Conservation (phyloP, 2,329 filamentous ascomycete species). For the Emmonsia crescens region DNA sequence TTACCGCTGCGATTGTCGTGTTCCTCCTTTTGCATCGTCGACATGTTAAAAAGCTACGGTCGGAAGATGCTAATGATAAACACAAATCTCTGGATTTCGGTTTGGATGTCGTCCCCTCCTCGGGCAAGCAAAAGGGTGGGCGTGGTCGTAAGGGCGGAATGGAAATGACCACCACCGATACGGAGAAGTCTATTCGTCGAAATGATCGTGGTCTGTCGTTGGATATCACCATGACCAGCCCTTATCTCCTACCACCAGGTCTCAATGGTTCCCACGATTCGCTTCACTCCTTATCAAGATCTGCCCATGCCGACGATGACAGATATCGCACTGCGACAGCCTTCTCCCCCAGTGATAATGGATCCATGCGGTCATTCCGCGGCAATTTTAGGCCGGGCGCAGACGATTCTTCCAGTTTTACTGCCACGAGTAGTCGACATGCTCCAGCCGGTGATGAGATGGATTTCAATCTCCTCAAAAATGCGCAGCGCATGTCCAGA, state of each 20-base stretch:
- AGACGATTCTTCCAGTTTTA: slow-evolving; percentile 43
- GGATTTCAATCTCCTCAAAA: slow-evolving; percentile 43
- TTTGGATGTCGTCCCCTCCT: slow-evolving; percentile 44
- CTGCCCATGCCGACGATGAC: slow-evolving; percentile 64
- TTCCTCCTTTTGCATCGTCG: slow-evolving; percentile 70
- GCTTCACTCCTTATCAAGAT: slow-evolving; percentile 70
- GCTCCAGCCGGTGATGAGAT: slow-evolving; percentile 32
- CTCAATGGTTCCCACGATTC: slow-evolving; percentile 74
- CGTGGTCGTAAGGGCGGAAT: slow-evolving; percentile 32
- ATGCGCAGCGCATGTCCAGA: slow-evolving; percentile 49
- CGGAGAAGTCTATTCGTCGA: slow-evolving; percentile 30
- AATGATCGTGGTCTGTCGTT: slow-evolving; percentile 45
- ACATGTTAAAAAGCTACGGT: slow-evolving; percentile 57
- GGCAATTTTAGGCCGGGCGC: slow-evolving; percentile 27
- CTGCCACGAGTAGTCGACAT: slow-evolving; percentile 37
- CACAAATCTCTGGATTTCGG: slow-evolving; percentile 92
- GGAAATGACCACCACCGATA: slow-evolving; percentile 50
- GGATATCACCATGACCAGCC: slow-evolving; percentile 63
- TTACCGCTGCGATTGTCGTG: slow-evolving; percentile 55
- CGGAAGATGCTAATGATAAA: slow-evolving; percentile 75
- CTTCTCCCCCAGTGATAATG: slow-evolving; percentile 42
- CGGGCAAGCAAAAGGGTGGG: slow-evolving; percentile 27
- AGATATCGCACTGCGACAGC: slow-evolving; percentile 60
- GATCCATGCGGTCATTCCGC: slow-evolving; percentile 29
- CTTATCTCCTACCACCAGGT: slow-evolving; percentile 84